Evolutionary conservation across 352 stramenopile genomes (phyloP).

Genomic region (Phytopythium kandeliae): DNA sequence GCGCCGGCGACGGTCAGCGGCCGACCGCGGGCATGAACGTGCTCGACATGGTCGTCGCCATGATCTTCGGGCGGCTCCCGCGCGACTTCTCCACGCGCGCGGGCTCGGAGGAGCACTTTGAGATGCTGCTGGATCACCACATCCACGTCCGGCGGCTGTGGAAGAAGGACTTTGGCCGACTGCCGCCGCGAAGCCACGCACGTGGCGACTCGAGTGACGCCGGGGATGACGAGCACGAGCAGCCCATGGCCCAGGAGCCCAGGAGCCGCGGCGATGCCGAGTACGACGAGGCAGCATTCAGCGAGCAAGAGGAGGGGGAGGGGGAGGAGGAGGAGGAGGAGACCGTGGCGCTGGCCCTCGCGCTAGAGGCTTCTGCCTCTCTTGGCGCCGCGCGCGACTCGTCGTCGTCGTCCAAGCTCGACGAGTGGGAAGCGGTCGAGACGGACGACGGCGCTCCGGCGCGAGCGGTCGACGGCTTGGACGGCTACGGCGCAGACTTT

Average conservation of each 20-base stretch:
- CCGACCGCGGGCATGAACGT: conserved; percentile 60
- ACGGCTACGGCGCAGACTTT: conserved; percentile 65
- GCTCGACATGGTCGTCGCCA: conserved; percentile 82
- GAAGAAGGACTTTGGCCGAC: conserved; percentile 80
- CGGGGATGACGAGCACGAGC: neutral
- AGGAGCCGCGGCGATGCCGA: too few species aligned
- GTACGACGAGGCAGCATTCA: conserved; percentile 1
- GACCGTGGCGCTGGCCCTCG: conserved; percentile 7
- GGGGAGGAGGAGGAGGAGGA: conserved; percentile 16
- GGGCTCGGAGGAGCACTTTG: conserved; percentile 61
- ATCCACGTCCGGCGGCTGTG: conserved; percentile 74
- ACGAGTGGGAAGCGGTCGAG: conserved; percentile 27
- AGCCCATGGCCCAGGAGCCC: conserved; percentile 7
- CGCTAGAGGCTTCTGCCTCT: conserved; percentile 9
- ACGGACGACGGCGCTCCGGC: conserved; percentile 1
- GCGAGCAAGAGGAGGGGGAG: conserved; percentile 7
- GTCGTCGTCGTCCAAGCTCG: conserved; percentile 8
- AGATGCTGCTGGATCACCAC: conserved; percentile 74
- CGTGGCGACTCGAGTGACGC: conserved; percentile 10
- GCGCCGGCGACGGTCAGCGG: conserved; percentile 7
- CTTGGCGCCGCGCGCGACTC: conserved; percentile 8
- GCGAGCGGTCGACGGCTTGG: conserved; percentile 11
- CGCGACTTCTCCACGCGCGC: conserved; percentile 46
- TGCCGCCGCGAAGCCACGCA: conserved; percentile 32
- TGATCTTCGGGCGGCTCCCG: conserved; percentile 80